Conservation (phyloP, 2,329 filamentous ascomycete species). For the Taxawa tesnikishii region DNA sequence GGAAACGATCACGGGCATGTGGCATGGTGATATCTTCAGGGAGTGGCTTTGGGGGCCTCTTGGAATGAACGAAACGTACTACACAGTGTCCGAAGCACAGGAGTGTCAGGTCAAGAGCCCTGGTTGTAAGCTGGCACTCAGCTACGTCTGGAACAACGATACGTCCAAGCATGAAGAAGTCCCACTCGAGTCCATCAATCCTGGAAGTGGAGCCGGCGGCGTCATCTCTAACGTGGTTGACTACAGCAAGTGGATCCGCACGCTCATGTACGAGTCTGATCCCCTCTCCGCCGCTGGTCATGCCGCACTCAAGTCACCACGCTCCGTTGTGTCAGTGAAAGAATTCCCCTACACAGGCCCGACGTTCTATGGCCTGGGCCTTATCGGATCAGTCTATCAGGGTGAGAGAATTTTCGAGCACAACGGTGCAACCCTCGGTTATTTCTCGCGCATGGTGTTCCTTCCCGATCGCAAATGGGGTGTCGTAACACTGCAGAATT, state of each 20-base stretch:
- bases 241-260: constrained; percentile 40
- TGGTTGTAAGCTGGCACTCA: constrained; percentile 9
- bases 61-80: constrained; percentile 27
- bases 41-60: constrained; percentile 27
- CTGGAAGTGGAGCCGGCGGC: constrained; percentile 13
- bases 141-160: constrained; percentile 13
- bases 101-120: constrained; percentile 5
- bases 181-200: constrained; percentile 7
- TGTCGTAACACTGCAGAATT: constrained; percentile 20
- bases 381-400: constrained; percentile 26
- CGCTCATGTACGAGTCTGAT: constrained; percentile 27
- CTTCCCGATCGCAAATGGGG: constrained; percentile 33
- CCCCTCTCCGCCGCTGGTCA: constrained; percentile 7
- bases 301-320: constrained; percentile 3
- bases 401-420: constrained; percentile 32
- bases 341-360: constrained; percentile 16
- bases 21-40: constrained; percentile 20
- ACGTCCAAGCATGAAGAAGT: constrained; percentile 5
- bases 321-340: constrained; percentile 1
- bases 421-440: constrained; percentile 32
- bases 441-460: constrained; percentile 31
- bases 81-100: constrained; percentile 22
- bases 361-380: constrained; percentile 30
- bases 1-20: constrained; percentile 27
- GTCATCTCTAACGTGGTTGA: constrained; percentile 35